Base-by-base conservation (phyloP, 495 filamentous ascomycete species). In the Aspergillus homomorphus region DNA sequence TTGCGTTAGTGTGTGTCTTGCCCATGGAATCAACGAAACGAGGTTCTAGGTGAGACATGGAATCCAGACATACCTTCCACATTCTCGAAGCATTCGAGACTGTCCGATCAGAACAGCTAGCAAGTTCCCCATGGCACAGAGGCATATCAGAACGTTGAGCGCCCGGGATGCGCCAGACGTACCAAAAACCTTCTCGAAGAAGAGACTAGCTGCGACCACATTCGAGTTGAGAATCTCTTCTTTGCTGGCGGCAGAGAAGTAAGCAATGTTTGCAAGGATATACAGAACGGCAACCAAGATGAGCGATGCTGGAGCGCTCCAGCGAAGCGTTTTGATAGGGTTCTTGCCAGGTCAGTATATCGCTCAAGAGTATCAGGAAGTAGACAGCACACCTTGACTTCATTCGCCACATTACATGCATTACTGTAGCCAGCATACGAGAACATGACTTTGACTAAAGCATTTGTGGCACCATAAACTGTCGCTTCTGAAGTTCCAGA, bases 61-160 rank as follows among this genome's bases (percentile, higher is more conserved):
- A 4, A 46, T 20, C 26, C 8, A 45, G 12, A 42, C 62, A 19
- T 60, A 74, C 71, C 71, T 65, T 45, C 85, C 85, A 64, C 80
- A 83, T 60, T 89, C 85, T 15, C 85, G 74, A 51, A 86, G 80
- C 53, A 87, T 56, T 19, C 84, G 72, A 14, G 83, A 87, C 21
- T 77, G 67, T 18, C 80, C 81, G 45, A 88, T 75, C 26, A 87
- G 56, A 1, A 85, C 82, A 12, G 83, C 79, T 14, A 89, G 59
- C 1, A 88, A 66, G 52, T 88, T 89, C 0, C 83, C 84, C 56
- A 89, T 87, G 0, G 84, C 82, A 61, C 80, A 84, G 15, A 89
- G 65, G 0, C 79, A 77, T 33, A 88, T 84, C 1, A 87, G 69
- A n/a, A 86, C 78, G 57, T 83, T 86, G 51, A 88, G 65, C 0